These are phyloP conservation scores for Ilyonectria robusta DNA, from an alignment of 2,329 filamentous ascomycete species.

Conservation along the genomic window DNA sequence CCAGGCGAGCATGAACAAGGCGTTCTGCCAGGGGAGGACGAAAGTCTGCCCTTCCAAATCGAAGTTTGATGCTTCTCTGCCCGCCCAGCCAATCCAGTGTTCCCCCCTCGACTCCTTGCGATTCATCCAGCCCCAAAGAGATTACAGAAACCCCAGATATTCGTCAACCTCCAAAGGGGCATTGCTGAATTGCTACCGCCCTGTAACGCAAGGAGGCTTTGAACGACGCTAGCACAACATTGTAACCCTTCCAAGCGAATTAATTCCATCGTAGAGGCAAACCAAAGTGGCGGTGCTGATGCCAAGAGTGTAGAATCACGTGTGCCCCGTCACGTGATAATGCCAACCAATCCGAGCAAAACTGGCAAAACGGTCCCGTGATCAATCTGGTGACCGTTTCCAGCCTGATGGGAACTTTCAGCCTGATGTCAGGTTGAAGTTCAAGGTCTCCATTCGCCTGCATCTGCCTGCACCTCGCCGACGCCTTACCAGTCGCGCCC, in stretches of 20 bases:
- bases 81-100: constrained; percentile 6
- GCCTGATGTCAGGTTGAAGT: constrained; percentile 42
- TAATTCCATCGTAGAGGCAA: constrained; percentile 3
- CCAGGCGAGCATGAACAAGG: constrained; percentile 9
- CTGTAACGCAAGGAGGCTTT: constrained; percentile 21
- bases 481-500: constrained; percentile 49
- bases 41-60: constrained; percentile 28
- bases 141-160: constrained; percentile 24
- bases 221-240: constrained; percentile 5
- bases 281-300: constrained; percentile 18
- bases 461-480: constrained; percentile 44
- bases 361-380: constrained; percentile 33
- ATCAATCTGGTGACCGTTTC: constrained; percentile 28
- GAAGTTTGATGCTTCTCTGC: constrained; percentile 19
- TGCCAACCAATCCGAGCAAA: constrained; percentile 1
- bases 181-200: constrained; percentile 7
- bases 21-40: constrained; percentile 20
- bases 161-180: constrained; percentile 21
- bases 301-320: constrained; percentile 19
- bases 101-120: constrained; percentile 24
- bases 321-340: constrained; percentile 16
- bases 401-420: constrained; percentile 40
- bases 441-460: constrained; percentile 34
- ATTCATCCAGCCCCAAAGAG: constrained; percentile 24
- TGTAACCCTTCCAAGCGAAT: background rate